Evolutionary conservation across 371 early-diverging fungal species (phyloP), one percentile per base, ranked within the genome.

Genomic region (Mortierella sp.): DNA sequence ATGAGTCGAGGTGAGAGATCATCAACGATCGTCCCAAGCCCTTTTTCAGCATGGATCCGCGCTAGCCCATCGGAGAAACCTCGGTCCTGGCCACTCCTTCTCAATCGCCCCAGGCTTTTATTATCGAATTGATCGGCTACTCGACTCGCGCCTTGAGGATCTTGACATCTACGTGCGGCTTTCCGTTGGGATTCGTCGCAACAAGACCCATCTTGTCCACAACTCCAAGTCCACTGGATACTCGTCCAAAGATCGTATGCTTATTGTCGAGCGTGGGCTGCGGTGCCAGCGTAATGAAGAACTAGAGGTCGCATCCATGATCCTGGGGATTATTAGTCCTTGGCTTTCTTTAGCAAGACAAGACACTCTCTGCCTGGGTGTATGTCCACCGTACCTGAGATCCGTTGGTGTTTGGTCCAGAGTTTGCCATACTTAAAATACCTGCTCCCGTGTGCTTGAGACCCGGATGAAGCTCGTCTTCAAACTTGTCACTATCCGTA

Each of bases 341-440:
- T n/a, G n/a, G n/a, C n/a, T n/a, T n/a, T n/a, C n/a, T n/a, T n/a
- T n/a, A n/a, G n/a, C n/a, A n/a, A n/a, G n/a, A n/a, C 34, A 34
- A 34, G 34, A 34, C 34, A 34, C 34, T n/a, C n/a, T n/a, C n/a
- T n/a, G n/a, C n/a, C n/a, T n/a, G n/a, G n/a, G n/a, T n/a, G n/a
- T n/a, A n/a, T n/a, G n/a, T n/a, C n/a, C n/a, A n/a, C n/a, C n/a
- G n/a, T n/a, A 86, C 89, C 72, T 90, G 90, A 74, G 94, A 91
- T 48, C 94, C 93, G 69, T 95, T 95, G 7, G 94, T 92, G 65
- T 94, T 88, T 48, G 88, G 88, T 9, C 96, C 96, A 45, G 89
- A 62, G 79, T 95, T 95, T 23, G 96, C 96, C 96, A 95, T 95
- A 69, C 88, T 88, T 14, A 90, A 71, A 62, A 92, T 88, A 28